Base-by-base conservation (phyloP, 2,329 filamentous ascomycete species). In the Exophiala viscosa region DNA sequence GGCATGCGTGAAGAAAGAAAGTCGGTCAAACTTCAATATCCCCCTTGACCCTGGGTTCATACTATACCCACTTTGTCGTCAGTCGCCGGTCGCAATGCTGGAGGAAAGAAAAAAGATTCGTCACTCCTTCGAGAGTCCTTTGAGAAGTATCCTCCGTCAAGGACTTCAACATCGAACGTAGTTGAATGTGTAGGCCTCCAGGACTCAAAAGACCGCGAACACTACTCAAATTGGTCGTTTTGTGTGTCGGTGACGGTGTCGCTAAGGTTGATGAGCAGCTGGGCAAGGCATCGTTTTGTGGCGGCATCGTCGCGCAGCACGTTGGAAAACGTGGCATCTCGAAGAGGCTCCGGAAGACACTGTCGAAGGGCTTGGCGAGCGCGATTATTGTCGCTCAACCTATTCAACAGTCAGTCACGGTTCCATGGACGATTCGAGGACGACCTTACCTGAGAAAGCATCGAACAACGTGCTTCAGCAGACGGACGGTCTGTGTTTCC, bases 261-360 rank as follows among this genome's bases (percentile, higher is more conserved):
- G 8, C 90, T 95, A 49, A 99, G 82, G 68, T 97, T 97, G 74
- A 97, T 95, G 55, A 97, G 80, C 7, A 99, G 84, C 72, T 97
- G 93, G n/a, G 91, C 89, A 32, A 99, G 85, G 70, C 93, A 99
- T 54, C 93, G 86, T 77, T 99, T 99, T 0, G 93, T 99, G 1
- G 93, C 93, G 11, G 93, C 93, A 67, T 99, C 93, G 66, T 99
- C 93, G 53, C 93, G 88, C 32, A 99, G 84, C 40, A 99, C 93
- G 0, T 91, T 92, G 7, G 90, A 95, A 70, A 99, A 99, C 1
- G 93, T 99, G 6, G 92, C 91, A 69, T 99, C 93, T 43, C 93
- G 87, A n/a, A 99, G 84, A n/a, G 93, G 93, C 66, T 99, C 93
- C 0, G 93, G 93, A 10, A 99, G 85, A 67, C 93, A 99, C 72